Base-by-base conservation (phyloP, 2,329 filamentous ascomycete species). In the Phaeoacremonium minimum region DNA sequence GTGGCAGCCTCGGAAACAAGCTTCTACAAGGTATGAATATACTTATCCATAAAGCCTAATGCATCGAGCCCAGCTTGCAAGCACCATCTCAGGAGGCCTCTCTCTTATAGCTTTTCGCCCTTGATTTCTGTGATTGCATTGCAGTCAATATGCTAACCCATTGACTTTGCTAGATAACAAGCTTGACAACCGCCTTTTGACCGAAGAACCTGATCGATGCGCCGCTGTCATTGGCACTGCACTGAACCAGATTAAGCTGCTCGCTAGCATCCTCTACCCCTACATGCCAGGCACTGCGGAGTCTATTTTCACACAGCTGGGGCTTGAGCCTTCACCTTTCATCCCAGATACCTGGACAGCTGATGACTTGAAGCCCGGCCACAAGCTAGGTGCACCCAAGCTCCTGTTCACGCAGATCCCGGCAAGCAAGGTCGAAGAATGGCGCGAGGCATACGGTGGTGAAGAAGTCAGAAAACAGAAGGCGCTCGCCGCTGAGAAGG, bases 381-480 rank as follows among this genome's bases (percentile, higher is more conserved):
- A 95, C 66, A 83, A 82, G 56, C 84, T 96, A 45, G 87, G 87
- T 48, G 83, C 84, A 55, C 80, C 89, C 1, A 76, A 79, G 46
- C 83, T 88, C 29, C 71, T 95, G 19, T 95, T 95, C 64, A 77
- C 77, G n/a, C 77, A 75, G 36, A 95, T 95, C 53, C 85, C 89
- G 46, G 72, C 83, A 8, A 82, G 86, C 60, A 91, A 90, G 67
- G 80, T 85, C 32, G 78, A 84, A 35, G 85, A 91, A 57, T 95
- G 89, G 89, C 80, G 84, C 40, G 77, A 84, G 44, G 74, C 77
- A 48, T 95, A 83, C 48, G 80, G 87, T 45, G 71, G 71, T n/a
- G 68, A 71, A 50, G 69, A 73, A 51, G 69, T 80, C 28, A 83
- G 83, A 52, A 84, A 85, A 51, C 81, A 85, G 47, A 84, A 84